A percentile compares a stretch with the other conserved stretches of the same genome.
These are phyloP conservation scores for Psidium guajava DNA, from an alignment of 345 rosid species.

Conservation along the genomic window DNA sequence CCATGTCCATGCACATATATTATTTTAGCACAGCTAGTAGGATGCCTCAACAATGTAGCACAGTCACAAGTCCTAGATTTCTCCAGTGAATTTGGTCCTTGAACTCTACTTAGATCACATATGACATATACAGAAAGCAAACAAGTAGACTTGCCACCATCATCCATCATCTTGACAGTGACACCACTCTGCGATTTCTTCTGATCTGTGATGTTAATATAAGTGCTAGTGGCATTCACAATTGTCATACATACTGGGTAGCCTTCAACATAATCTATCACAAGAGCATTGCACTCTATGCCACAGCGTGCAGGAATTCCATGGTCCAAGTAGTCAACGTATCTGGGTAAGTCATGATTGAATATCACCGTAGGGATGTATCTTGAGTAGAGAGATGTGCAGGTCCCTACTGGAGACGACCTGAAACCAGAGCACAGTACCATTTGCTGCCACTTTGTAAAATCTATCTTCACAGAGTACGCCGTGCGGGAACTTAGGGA, in stretches of 20 bases:
- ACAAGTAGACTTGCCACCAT: constrained; percentile 31
- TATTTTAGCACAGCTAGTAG: constrained; percentile 73
- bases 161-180: constrained; percentile 54
- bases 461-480: constrained; percentile 96
- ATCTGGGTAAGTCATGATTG: constrained; percentile 83
- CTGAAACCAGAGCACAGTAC: constrained; percentile 93
- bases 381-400: neutral
- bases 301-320: constrained; percentile 83
- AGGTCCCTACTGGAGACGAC: constrained; percentile 54
- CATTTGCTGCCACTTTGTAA: constrained; percentile 60
- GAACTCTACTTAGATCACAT: constrained; percentile 53
- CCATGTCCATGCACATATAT: constrained; percentile 43
- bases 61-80: constrained; percentile 56
- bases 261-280: constrained; percentile 45
- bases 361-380: constrained; percentile 79
- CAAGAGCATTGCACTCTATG: constrained; percentile 70
- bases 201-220: constrained; percentile 39
- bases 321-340: constrained; percentile 69
- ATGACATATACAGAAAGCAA: constrained; percentile 72
- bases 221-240: constrained; percentile 49
- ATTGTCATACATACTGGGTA: constrained; percentile 71
- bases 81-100: constrained; percentile 52
- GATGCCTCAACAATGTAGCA: constrained; percentile 62
- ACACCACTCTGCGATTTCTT: constrained; percentile 73
- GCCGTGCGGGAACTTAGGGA: constrained; percentile 67